Evolutionary conservation across 2,329 filamentous ascomycete species (phyloP), one percentile per base, ranked within the genome.

Genomic region (Hypoxylon sp.): DNA sequence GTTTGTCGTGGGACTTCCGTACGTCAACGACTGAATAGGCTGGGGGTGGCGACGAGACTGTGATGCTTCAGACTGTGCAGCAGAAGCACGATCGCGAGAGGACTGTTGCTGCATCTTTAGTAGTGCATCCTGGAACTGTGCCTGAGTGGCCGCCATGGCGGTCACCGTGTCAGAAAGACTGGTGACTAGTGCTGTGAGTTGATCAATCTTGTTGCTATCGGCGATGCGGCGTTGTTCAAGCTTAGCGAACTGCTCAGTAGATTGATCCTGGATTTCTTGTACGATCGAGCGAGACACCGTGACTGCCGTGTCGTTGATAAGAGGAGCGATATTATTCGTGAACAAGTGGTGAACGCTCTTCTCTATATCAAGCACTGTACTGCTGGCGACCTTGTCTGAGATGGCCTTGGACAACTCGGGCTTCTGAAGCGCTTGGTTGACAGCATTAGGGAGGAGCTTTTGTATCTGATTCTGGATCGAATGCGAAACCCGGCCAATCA

Each of bases 401-500:
- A 97, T 87, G 5, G 85, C 81, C 72, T 90, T 90, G 67, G 93
- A 81, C 38, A 96, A 83, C 50, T 94, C 90, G 9, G 89, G 88
- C 69, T 90, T 91, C 74, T 92, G 89, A 55, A 97, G 78, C 20
- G 91, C 87, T 68, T 88, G 86, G 48, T 83, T 81, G 61, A 96
- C 82, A 8, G 88, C 85, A 64, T 85, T 82, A 1, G 93, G 93
- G 33, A 98, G 81, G 33, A 85, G 79, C 60, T 84, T 85, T 74
- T 91, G 89, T 68, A 97, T 81, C 78, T 97, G 93, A 69, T 89
- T 88, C 60, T 92, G 88, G 44, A 97, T 78, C 1, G 85, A 82
- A 40, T 85, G 84, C n/a, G 87, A 83, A 38, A 96, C 79, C 54
- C 91, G 85, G 50, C 87, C 84, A 69, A 87, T 86, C 58, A 97